Conservation (phyloP, 176 grass and related monocot species). For the Poa pratensis region DNA sequence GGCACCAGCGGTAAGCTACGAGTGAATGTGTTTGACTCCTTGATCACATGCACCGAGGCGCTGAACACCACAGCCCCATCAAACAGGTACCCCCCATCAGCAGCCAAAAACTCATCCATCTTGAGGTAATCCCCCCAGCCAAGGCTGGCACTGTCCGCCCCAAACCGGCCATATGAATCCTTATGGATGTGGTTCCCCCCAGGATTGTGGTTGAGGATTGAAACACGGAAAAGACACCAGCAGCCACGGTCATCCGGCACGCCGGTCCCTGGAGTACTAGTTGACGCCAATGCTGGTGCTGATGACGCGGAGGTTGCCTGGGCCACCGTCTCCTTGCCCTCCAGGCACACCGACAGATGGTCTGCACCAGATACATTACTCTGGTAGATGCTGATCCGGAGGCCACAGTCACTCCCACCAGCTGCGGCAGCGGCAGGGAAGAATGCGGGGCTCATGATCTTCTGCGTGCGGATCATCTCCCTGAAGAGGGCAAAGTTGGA, state of each 20-base stretch:
- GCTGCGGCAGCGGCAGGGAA: slow-evolving; percentile 52
- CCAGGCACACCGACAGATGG: slow-evolving; percentile 86
- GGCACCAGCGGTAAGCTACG: slow-evolving; percentile 54
- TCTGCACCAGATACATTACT: slow-evolving; percentile 69
- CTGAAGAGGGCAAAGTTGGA: slow-evolving; percentile 81
- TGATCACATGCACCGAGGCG: slow-evolving; percentile 88
- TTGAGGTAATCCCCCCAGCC: slow-evolving; percentile 94
- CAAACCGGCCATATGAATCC: slow-evolving; percentile 88
- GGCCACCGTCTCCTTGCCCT: slow-evolving; percentile 77
- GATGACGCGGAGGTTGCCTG: slow-evolving; percentile 40
- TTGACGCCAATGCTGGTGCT: slow-evolving; percentile 17
- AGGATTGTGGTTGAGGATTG: slow-evolving; percentile 71
- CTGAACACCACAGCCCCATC: slow-evolving; percentile 78
- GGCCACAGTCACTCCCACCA: slow-evolving; percentile 59
- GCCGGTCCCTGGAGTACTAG: slow-evolving; percentile 30
- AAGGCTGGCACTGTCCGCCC: slow-evolving; percentile 77
- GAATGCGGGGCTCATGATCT: slow-evolving; percentile 87
- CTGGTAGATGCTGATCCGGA: slow-evolving; percentile 94
- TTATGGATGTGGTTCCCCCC: slow-evolving; percentile 73
- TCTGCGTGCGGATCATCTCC: slow-evolving; percentile 90
- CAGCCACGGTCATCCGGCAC: slow-evolving; percentile 76
- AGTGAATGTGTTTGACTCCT: slow-evolving; percentile 82
- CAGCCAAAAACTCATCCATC: slow-evolving; percentile 82
- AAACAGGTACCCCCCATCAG: slow-evolving; percentile 66
- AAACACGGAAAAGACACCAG: slow-evolving; percentile 95